Evolutionary conservation across 352 stramenopile species (phyloP), one percentile per base, ranked within the genome.

Genomic region (Paralagenidium karlingii): DNA sequence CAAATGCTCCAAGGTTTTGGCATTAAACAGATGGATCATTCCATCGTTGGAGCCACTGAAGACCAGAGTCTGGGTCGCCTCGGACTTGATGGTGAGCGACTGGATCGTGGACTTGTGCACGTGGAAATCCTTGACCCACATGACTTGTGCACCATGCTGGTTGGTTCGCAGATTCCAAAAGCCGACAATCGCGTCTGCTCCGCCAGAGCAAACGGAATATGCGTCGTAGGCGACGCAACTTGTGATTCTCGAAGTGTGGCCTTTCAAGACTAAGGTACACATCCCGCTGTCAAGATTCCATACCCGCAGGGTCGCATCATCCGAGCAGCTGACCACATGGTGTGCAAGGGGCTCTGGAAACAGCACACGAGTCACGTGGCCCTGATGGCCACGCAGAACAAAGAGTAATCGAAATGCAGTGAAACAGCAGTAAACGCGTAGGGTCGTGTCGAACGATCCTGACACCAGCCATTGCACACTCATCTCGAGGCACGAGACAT

Each of bases 11-110:
- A 73, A 47, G 1, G 51, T 64, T 12, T 38, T 41, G 0, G 58
- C 47, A 21, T 71, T 63, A 41, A 83, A 87, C 27, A 76, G 55
- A 27, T 87, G 74, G 28, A 87, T 82, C 4, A 60, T 76, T 0
- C 70, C 68, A 22, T 87, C 69, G 50, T 69, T 87, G n/a, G 74
- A 87, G 16, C 68, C 63, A 24, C 62, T 82, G 15, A 75, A 52
- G 5, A 83, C 50, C n/a, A 71, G 27, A 16, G 33, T 30, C 21
- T 38, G n/a, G 5, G 50, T 36, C n/a, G n/a, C n/a, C n/a, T n/a
- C n/a, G n/a, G n/a, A n/a, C n/a, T n/a, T n/a, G n/a, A 41, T 32
- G 1, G 53, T 37, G 16, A 87, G 55, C 18, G 54, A 63, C 43
- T 84, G 74, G 1, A 87, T 56, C 0, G 74, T 83, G 11, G 58